Conservation (phyloP, 2,329 filamentous ascomycete species). For the Lithohypha guttulata region DNA sequence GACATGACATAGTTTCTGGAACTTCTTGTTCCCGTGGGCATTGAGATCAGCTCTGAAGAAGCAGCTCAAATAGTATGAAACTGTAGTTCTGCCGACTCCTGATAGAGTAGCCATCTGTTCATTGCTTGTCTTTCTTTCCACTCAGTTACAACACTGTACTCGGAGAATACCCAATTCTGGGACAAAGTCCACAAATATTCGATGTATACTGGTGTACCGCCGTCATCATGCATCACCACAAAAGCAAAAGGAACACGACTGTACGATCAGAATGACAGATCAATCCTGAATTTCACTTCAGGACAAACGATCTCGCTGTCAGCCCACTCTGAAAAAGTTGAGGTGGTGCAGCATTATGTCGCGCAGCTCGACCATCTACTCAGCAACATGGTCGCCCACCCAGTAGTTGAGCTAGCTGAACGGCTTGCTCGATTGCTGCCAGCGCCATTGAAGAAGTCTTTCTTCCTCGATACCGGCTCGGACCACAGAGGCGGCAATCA, state of each 20-base stretch:
- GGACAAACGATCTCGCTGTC: conserved; percentile 50
- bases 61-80: too few relatives aligned
- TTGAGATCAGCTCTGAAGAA: too few relatives aligned
- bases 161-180: too few relatives aligned
- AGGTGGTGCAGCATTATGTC: conserved; percentile 42
- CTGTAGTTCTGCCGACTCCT: too few relatives aligned
- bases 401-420: conserved; percentile 44
- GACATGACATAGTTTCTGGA: too few relatives aligned
- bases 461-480: conserved; percentile 47
- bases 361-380: conserved; percentile 46
- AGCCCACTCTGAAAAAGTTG: conserved; percentile 47
- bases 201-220: conserved; percentile 10
- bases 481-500: conserved; percentile 52
- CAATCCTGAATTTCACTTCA: conserved; percentile 48
- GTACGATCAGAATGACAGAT: conserved; percentile 32
- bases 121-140: too few relatives aligned
- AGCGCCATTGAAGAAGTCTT: conserved; percentile 39
- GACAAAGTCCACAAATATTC: conserved; percentile 8
- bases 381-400: conserved; percentile 46
- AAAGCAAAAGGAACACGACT: conserved; percentile 36
- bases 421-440: conserved; percentile 41
- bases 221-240: conserved; percentile 24
- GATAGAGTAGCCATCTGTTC: too few relatives aligned
- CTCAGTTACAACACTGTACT: too few relatives aligned
- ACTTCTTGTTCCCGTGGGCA: too few relatives aligned